A percentile compares a stretch with the other conserved stretches of the same genome.
phyloP scores from a whole-genome alignment of 2,329 filamentous ascomycete genomes.

The Teratosphaeria viscida region DNA sequence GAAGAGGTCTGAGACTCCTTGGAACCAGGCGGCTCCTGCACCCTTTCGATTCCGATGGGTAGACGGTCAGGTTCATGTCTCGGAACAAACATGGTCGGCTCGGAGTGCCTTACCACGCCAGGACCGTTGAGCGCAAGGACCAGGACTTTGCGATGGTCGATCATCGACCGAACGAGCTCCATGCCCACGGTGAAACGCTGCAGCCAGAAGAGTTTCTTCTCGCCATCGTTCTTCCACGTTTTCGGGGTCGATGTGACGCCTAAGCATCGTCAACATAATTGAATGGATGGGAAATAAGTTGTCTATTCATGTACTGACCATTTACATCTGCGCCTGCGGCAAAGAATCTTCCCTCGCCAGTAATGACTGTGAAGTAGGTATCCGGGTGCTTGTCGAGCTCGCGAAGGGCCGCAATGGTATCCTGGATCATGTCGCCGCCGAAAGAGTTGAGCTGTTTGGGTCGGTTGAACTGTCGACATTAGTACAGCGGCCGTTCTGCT shows the following conservation, averaged over 20 bases:
- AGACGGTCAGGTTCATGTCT: too few relatives aligned
- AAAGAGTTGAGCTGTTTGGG: constrained; percentile 19
- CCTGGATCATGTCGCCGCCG: constrained; percentile 13
- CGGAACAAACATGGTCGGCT: too few relatives aligned
- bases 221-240: constrained; percentile 16
- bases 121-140: constrained; percentile 19
- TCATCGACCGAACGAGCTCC: constrained; percentile 17
- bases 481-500: not conserved
- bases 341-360: constrained; percentile 20
- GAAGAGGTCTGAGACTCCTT: constrained; percentile 18
- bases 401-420: constrained; percentile 17
- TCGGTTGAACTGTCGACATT: constrained; percentile 14
- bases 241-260: constrained; percentile 7
- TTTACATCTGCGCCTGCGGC: constrained; percentile 18
- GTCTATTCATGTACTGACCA: not conserved
- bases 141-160: constrained; percentile 20
- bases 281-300: not conserved
- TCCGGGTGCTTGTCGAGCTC: constrained; percentile 18
- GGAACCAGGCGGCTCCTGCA: constrained; percentile 19
- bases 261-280: not conserved
- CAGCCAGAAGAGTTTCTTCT: constrained; percentile 18
- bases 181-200: constrained; percentile 13
- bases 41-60: constrained; percentile 1
- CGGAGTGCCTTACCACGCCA: constrained; percentile 5
- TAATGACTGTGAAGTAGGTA: constrained; percentile 19